These are phyloP conservation scores for Psilocybe cyanescens DNA, from an alignment of 768 basidiomycete species.

Conservation along the genomic window DNA sequence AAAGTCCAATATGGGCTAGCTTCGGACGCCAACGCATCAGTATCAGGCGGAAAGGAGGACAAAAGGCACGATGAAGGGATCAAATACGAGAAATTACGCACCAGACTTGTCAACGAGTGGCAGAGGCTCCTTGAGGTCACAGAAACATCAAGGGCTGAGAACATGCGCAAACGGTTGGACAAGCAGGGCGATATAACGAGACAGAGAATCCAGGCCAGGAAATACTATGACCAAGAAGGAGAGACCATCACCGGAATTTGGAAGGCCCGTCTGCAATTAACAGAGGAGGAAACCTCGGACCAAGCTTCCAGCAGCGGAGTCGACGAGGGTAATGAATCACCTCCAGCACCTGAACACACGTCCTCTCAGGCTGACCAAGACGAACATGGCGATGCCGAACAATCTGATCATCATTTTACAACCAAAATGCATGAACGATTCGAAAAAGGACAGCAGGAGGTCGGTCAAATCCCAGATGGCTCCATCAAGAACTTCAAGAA, in stretches of 20 bases:
- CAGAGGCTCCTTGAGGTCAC: background rate
- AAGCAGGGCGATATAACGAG: background rate
- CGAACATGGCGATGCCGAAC: background rate
- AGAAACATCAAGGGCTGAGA: background rate
- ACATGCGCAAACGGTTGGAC: background rate
- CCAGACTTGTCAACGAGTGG: constrained; percentile 5
- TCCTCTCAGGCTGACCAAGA: background rate
- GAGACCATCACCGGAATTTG: constrained; percentile 2
- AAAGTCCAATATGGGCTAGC: background rate
- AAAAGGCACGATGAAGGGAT: background rate
- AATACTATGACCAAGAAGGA: constrained; percentile 2
- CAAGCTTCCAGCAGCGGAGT: background rate
- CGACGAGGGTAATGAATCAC: background rate
- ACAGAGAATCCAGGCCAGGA: constrained; percentile 2
- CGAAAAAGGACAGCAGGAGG: background rate
- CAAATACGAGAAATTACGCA: constrained; percentile 3
- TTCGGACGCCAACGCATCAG: background rate
- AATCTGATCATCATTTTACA: background rate
- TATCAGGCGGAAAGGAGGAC: background rate
- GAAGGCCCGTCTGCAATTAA: background rate
- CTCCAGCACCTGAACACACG: background rate
- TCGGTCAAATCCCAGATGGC: background rate
- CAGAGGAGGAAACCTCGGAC: background rate
- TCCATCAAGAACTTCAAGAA: background rate
- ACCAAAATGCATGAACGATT: background rate